Conservation (phyloP, 106 monocot species). For the Acorus gramineus region DNA sequence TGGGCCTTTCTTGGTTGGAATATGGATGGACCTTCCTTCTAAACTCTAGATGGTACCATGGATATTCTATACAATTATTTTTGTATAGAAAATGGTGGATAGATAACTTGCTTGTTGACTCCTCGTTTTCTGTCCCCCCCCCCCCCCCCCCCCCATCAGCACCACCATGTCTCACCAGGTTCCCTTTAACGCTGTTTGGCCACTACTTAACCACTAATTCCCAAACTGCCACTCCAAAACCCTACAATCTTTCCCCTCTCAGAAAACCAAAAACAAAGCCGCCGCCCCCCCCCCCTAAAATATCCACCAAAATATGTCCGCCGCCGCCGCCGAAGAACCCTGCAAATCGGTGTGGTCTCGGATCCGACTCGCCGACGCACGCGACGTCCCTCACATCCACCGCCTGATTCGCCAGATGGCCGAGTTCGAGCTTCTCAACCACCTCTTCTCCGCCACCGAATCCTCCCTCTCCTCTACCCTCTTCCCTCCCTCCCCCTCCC, state of each 20-base stretch:
- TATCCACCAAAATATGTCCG: not conserved
- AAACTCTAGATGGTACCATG: too few species aligned
- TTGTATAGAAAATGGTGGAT: too few species aligned
- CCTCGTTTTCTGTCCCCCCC: too few species aligned
- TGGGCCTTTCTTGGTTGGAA: too few species aligned
- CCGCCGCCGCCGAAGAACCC: slow-evolving; percentile 9
- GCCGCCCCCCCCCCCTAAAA: not conserved
- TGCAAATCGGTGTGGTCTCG: slow-evolving; percentile 15
- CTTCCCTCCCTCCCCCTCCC: slow-evolving; percentile 57
- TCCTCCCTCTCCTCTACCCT: slow-evolving; percentile 61
- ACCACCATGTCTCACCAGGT: too few species aligned
- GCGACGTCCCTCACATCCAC: slow-evolving; percentile 71
- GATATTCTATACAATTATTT: too few species aligned
- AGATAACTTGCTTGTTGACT: too few species aligned
- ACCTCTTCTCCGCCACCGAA: slow-evolving; percentile 88
- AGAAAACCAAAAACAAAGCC: not conserved
- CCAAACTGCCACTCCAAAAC: too few species aligned
- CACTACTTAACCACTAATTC: too few species aligned
- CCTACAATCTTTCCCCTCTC: not conserved
- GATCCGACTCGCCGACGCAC: slow-evolving; percentile 55
- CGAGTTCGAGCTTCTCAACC: slow-evolving; percentile 60
- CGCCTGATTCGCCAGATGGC: slow-evolving; percentile 82
- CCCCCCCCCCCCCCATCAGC: too few species aligned
- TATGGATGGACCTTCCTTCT: too few species aligned
- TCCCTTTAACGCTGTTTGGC: too few species aligned